Percentiles rank a stretch among this genome's conserved stretches.
phyloP scores from a whole-genome alignment of 2,329 filamentous ascomycete species.

The Falciphora oryzae region DNA sequence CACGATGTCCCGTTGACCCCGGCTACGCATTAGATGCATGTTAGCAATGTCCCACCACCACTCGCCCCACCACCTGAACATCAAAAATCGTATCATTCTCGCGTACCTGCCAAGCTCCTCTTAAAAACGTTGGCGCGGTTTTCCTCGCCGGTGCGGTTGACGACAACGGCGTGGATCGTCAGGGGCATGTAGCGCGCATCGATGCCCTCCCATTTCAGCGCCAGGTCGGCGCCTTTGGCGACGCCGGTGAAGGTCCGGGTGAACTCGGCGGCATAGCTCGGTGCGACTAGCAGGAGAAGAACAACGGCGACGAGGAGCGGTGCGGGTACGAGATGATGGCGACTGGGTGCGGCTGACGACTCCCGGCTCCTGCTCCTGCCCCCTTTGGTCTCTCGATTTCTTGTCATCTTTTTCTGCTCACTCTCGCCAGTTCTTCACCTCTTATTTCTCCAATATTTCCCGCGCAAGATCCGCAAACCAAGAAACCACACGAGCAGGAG shows the following conservation, averaged over 20 bases:
- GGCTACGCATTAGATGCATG: constrained; percentile 1
- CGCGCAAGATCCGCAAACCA: background rate
- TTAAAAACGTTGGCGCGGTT: constrained; percentile 14
- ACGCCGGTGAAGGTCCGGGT: constrained; percentile 21
- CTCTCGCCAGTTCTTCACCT: background rate
- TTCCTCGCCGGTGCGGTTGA: constrained; percentile 16
- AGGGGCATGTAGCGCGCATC: constrained; percentile 19
- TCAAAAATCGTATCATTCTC: background rate
- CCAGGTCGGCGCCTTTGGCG: constrained; percentile 15
- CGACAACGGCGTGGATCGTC: constrained; percentile 19
- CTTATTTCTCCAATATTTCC: background rate
- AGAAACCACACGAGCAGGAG: background rate
- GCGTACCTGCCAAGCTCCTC: constrained; percentile 20
- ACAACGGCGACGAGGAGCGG: background rate
- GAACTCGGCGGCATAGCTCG: constrained; percentile 15
- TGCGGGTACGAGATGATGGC: background rate
- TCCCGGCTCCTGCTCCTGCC: background rate
- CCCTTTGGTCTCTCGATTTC: background rate
- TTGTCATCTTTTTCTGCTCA: background rate
- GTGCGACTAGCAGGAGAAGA: background rate
- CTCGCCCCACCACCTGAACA: background rate
- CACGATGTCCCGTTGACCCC: constrained; percentile 17
- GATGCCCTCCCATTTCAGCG: constrained; percentile 19
- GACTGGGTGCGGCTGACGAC: background rate
- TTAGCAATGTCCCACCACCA: background rate